Evolutionary conservation across 2,329 filamentous ascomycete genomes (phyloP), one percentile per base, ranked within the genome.

Genomic region (Aspergillus terreus): DNA sequence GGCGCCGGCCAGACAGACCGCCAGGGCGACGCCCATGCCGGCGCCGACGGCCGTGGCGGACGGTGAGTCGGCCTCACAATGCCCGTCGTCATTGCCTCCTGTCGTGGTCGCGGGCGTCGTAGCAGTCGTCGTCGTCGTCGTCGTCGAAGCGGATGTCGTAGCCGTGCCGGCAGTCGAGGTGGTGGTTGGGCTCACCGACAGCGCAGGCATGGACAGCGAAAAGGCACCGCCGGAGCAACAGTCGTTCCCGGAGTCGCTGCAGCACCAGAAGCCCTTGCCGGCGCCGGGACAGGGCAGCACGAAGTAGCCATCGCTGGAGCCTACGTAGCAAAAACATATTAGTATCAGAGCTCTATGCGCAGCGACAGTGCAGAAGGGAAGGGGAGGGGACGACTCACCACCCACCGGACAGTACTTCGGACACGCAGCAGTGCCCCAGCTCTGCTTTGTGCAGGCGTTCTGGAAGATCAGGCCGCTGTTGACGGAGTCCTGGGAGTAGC

Each of bases 381-480:
- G 9, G n/a, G 19, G 17, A 14, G 40, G 17, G 5, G 40, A 15
- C 19, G 6, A 23, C 40, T 21, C 19, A 42, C 40, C 40, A 35
- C 44, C 32, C 15, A 30, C 21, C 6, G 11, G 23, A 23, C 47
- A 44, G 11, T 41, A 11, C 2, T n/a, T 33, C 6, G 47, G 38
- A 43, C 47, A 49, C 6, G 10, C 38, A 3, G 5, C n/a, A 17
- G 33, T 35, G 4, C 17, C 38, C 47, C 47, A 44, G 2, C 21
- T 43, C 7, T 21, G n/a, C 25, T 49, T 30, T 5, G 47, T 49
- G 38, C 47, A 49, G 11, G 25, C 38, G n/a, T 35, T 43, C 30
- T 43, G 10, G n/a, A 25, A 43, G 17, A 43, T 36, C 17, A 44
- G 14, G 5, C 38, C 47, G 1, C 33, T 43, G 30, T 44, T 19